Conservation (phyloP, 257 asterid genomes). For the Nicotiana paniculata region DNA sequence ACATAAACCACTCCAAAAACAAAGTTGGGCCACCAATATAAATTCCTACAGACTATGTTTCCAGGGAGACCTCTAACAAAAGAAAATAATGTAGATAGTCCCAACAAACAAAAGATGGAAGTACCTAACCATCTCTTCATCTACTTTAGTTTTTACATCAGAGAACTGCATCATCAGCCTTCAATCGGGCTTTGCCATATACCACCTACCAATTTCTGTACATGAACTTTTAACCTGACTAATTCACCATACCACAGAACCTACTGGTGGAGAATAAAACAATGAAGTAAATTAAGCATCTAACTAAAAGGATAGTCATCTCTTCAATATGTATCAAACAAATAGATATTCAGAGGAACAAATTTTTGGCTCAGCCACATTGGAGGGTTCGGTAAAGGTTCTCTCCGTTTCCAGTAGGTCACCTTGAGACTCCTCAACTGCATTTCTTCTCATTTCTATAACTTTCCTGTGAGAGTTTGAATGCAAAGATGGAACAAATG, state of each 20-base stretch:
- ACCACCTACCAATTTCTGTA: conserved; percentile 13
- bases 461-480: conserved; percentile 68
- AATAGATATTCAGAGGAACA: conserved; percentile 32
- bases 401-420: no score
- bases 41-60: no score
- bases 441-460: conserved; percentile 36
- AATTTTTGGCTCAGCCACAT: conserved; percentile 34
- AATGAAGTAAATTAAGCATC: conserved; percentile 15
- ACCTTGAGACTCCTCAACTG: conserved; percentile 8
- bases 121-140: not conserved
- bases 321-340: conserved; percentile 36
- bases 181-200: not conserved
- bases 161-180: not conserved
- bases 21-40: no score
- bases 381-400: not conserved
- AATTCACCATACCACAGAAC: not conserved
- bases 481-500: conserved; percentile 47
- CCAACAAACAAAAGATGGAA: not conserved
- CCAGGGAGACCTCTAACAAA: not conserved
- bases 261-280: not conserved
- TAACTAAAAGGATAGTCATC: conserved; percentile 15
- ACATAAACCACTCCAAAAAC: no score
- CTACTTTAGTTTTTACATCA: not conserved
- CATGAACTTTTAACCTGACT: conserved; percentile 3
- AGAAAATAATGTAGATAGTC: not conserved